Evolutionary conservation across 371 early-diverging fungal species (phyloP), one percentile per base, ranked within the genome.

Genomic region (Rhizomucor miehei): DNA sequence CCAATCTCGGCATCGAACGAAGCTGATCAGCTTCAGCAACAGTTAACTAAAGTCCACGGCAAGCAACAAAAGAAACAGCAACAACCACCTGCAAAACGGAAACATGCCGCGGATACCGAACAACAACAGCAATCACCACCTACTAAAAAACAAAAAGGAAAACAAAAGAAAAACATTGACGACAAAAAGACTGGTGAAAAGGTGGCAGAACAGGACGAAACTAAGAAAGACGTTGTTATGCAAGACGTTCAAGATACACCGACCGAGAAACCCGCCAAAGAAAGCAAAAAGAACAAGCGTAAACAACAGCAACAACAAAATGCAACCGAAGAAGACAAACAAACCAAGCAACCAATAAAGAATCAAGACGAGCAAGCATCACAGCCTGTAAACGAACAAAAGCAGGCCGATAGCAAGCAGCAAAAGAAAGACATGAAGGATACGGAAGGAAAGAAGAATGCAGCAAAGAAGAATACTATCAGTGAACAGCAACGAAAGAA

Each of bases 1-100:
- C 34, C 29, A 1, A 25, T 36, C 25, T 10, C 54, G 44, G 35
- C 52, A 52, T 37, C 48, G 39, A 36, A 52, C 51, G 71, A 71
- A 48, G 69, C 69, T 1, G 64, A 71, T 65, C 60, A 60, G 19
- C 48, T 67, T 14, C 66, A 72, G 54, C 57, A 54, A 21, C 66
- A 76, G 53, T 17, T 66, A 39, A 41, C n/a, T 19, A 48, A 54
- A 29, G 23, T 36, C 11, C 41, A 40, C 14, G 12, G 23, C n/a
- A 34, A 29, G 43, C 45, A 51, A 20, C 16, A 51, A 16, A 51
- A 51, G 6, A 40, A 56, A 14, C 48, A 51, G 21, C 37, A 49
- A 10, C 14, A 50, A 21, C 14, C 41, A 12, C 25, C 14, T 9
- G 44, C 38, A 39, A 23, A 37, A 45, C 20, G 44, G 8, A 35